Conservation (phyloP, 331 rosid species). For the Quercus phellos region DNA sequence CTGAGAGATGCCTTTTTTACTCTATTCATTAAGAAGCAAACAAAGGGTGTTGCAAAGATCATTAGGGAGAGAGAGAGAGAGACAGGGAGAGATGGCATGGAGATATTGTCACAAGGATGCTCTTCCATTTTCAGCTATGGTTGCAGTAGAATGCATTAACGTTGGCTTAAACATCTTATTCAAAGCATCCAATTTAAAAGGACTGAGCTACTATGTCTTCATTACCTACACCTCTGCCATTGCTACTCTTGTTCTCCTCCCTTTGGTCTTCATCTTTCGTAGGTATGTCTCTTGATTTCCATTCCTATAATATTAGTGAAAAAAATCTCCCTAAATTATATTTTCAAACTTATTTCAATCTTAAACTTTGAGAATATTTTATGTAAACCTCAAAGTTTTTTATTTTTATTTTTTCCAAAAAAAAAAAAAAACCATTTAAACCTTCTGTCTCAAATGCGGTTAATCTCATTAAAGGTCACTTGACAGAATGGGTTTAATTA, state of each 20-base stretch:
- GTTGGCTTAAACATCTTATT: slow-evolving; percentile 40
- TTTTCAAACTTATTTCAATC: too few species aligned
- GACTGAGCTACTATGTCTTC: slow-evolving; percentile 29
- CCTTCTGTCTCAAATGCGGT: too few species aligned
- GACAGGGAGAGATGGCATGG: slow-evolving; percentile 26
- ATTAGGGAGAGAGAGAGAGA: not conserved
- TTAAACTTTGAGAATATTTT: too few species aligned
- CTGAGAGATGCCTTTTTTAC: not conserved
- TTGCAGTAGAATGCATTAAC: slow-evolving; percentile 29
- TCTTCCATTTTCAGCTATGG: slow-evolving; percentile 59
- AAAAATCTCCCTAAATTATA: too few species aligned
- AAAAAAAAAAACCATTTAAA: too few species aligned
- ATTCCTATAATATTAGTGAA: too few species aligned
- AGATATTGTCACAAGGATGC: slow-evolving; percentile 37
- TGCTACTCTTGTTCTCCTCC: slow-evolving; percentile 23
- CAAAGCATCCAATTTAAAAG: slow-evolving; percentile 38
- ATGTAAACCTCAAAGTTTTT: too few species aligned
- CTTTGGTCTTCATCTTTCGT: slow-evolving; percentile 9
- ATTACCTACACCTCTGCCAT: slow-evolving; percentile 8
- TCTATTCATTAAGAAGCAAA: too few species aligned
- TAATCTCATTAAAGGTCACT: too few species aligned
- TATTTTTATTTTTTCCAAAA: too few species aligned
- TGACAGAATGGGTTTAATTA: too few species aligned
- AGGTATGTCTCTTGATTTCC: not conserved
- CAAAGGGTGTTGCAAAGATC: too few species aligned